These are phyloP conservation scores for Aspergillus alliaceus DNA, from an alignment of 2,329 filamentous ascomycete species.

Conservation along the genomic window DNA sequence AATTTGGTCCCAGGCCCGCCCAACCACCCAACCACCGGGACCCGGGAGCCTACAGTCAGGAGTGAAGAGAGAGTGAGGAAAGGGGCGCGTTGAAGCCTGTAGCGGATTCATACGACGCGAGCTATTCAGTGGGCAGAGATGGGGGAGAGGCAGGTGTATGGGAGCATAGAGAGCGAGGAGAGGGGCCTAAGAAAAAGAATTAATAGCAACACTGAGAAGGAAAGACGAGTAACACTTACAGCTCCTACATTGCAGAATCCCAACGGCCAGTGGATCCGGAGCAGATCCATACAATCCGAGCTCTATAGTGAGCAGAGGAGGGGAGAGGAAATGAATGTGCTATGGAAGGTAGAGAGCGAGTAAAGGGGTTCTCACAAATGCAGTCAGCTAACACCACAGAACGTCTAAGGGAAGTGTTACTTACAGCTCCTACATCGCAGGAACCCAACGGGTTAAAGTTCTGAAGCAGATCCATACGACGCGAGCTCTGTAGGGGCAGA, in stretches of 20 bases:
- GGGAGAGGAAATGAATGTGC: background rate
- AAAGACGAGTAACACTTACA: background rate
- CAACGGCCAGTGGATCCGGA: background rate
- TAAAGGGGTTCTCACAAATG: background rate
- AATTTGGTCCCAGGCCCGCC: slow-evolving; percentile 6
- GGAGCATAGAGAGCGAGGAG: too few species aligned
- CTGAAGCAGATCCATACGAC: background rate
- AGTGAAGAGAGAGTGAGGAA: background rate
- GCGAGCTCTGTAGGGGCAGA: background rate
- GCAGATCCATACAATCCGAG: background rate
- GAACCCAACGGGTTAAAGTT: background rate
- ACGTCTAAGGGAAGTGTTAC: background rate
- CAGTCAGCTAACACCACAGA: background rate
- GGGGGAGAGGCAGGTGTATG: too few species aligned
- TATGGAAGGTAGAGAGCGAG: background rate
- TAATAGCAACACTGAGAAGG: too few species aligned
- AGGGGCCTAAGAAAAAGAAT: too few species aligned
- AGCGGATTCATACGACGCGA: too few species aligned
- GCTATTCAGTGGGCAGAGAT: too few species aligned
- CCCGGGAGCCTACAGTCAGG: too few species aligned
- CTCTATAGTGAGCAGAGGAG: background rate
- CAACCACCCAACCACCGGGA: slow-evolving; percentile 4
- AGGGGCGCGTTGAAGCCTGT: too few species aligned
- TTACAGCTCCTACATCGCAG: background rate
- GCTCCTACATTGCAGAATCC: background rate